These are phyloP conservation scores for Salvia sclarea DNA, from an alignment of 305 asterid genomes.

Conservation along the genomic window DNA sequence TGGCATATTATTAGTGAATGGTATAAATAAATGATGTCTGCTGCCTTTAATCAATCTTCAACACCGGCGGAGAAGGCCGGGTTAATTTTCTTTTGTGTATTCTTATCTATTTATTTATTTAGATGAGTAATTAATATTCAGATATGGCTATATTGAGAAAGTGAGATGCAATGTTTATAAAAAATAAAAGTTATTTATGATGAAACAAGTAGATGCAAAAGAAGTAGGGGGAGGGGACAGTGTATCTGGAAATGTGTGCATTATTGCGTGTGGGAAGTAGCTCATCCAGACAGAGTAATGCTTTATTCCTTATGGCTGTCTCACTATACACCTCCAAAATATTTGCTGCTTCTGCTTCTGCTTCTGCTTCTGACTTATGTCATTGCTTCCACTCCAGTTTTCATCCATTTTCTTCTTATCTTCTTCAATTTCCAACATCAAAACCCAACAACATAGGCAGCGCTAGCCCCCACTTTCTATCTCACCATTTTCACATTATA, in stretches of 20 bases:
- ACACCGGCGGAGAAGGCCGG: too few relatives aligned
- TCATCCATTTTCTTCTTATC: neutral
- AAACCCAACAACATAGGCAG: neutral
- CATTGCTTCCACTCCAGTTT: neutral
- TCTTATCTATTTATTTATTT: too few relatives aligned
- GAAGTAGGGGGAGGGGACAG: neutral
- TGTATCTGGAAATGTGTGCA: slow-evolving; percentile 20
- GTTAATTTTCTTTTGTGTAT: too few relatives aligned
- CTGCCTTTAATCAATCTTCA: too few relatives aligned
- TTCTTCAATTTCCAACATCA: neutral
- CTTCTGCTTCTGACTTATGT: neutral
- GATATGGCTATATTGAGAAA: too few relatives aligned
- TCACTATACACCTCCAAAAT: slow-evolving; percentile 2
- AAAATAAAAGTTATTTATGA: too few relatives aligned
- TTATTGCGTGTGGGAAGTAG: slow-evolving; percentile 21
- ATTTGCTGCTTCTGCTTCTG: neutral
- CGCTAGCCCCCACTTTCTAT: neutral
- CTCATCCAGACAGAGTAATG: slow-evolving; percentile 34
- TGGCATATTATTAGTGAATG: too few relatives aligned
- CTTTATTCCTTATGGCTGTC: slow-evolving; percentile 36
- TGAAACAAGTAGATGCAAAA: too few relatives aligned
- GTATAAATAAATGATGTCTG: too few relatives aligned
- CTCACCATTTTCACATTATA: too few relatives aligned
- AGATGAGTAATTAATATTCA: too few relatives aligned
- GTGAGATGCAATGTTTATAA: too few relatives aligned